Evolutionary conservation across 805 yeast species (phyloP).

Genomic region (Yarrowia sp.): DNA sequence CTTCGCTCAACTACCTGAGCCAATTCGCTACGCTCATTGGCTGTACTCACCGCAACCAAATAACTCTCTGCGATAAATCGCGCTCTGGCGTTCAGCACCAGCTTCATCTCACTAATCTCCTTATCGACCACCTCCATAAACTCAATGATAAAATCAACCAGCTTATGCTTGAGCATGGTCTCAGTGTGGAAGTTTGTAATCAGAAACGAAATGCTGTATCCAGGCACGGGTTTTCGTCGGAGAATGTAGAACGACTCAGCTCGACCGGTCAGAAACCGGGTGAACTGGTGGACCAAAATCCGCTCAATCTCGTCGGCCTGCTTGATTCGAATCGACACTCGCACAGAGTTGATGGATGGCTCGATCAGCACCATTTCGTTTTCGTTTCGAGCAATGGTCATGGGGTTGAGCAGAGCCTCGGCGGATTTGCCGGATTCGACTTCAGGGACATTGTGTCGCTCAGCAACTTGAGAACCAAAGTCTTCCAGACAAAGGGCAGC

Average conservation of each 20-base stretch:
- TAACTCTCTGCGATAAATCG: constrained; percentile 97
- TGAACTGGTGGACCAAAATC: constrained; percentile 91
- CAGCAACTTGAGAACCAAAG: constrained; percentile 93
- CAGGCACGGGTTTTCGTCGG: constrained; percentile 88
- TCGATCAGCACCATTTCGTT: constrained; percentile 92
- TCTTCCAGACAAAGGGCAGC: constrained; percentile 93
- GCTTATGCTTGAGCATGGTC: constrained; percentile 90
- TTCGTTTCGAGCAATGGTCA: constrained; percentile 90
- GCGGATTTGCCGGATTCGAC: constrained; percentile 79
- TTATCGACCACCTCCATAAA: constrained; percentile 99
- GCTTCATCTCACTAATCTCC: constrained; percentile 97
- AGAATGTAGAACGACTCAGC: constrained; percentile 93
- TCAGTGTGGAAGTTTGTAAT: constrained; percentile 95
- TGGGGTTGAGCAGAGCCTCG: constrained; percentile 85
- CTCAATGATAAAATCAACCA: constrained; percentile 95
- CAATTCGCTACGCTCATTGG: constrained; percentile 3
- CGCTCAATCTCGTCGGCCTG: constrained; percentile 98
- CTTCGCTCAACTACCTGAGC: not conserved
- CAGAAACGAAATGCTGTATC: constrained; percentile 91
- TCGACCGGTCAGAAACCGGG: constrained; percentile 90
- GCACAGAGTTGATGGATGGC: constrained; percentile 89
- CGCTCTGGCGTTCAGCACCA: constrained; percentile 95
- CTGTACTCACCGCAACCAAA: constrained; percentile 51
- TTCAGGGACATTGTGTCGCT: constrained; percentile 97
- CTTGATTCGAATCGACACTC: constrained; percentile 90